These are phyloP conservation scores for Hibiscus tridactylites DNA, from an alignment of 345 rosid genomes.

Conservation along the genomic window DNA sequence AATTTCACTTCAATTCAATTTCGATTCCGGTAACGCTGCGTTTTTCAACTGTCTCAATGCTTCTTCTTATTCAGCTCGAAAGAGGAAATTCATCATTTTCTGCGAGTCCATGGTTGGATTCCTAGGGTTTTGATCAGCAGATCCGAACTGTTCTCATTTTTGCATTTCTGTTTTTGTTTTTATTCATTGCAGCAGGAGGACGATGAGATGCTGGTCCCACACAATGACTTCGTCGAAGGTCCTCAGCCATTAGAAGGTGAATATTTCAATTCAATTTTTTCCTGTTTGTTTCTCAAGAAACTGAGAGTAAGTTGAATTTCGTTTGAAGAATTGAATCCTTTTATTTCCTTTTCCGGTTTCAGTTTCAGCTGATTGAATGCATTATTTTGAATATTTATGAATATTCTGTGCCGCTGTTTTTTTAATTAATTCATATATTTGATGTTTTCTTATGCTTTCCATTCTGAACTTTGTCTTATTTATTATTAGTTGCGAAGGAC, in stretches of 20 bases:
- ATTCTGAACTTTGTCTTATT: not conserved
- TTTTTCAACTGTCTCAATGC: not conserved
- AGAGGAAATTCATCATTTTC: not conserved
- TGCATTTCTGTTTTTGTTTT: not conserved
- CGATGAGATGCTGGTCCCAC: conserved; percentile 95
- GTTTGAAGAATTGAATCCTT: not conserved
- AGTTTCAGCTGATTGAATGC: not conserved
- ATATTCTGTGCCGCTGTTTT: not conserved
- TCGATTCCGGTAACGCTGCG: not conserved
- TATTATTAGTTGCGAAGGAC: conserved; percentile 2
- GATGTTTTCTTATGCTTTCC: not conserved
- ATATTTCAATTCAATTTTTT: not conserved
- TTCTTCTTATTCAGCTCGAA: not conserved
- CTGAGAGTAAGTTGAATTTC: not conserved
- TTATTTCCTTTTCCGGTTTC: not conserved
- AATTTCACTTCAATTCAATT: not conserved
- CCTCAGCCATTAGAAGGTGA: conserved; percentile 95
- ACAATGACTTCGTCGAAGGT: conserved; percentile 71
- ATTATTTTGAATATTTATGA: not conserved
- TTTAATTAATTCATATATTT: not conserved
- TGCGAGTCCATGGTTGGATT: not conserved
- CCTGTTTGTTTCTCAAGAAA: not conserved
- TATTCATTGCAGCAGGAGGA: conserved; percentile 62
- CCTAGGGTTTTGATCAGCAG: not conserved
- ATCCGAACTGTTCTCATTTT: not conserved